Evolutionary conservation across 2,329 filamentous ascomycete species (phyloP), one percentile per base, ranked within the genome.

Genomic region (Epichloe baconii): DNA sequence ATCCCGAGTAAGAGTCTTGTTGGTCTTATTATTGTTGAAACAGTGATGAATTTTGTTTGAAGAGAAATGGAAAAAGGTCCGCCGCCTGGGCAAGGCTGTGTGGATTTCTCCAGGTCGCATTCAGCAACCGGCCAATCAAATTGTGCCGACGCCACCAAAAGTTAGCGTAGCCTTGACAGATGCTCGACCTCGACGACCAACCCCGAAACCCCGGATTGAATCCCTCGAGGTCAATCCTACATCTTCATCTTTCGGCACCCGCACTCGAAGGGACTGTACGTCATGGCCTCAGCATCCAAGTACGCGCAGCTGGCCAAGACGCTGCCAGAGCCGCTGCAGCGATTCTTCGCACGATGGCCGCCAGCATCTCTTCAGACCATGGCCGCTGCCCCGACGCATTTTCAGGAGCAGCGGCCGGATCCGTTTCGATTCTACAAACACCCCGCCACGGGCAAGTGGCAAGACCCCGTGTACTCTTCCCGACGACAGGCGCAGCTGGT

Each of bases 331-430:
- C 84, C 84, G 41, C 79, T 98, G 44, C 79, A 85, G 64, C 82
- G 82, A 62, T 96, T 98, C 78, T 86, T 98, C 69, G 85, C 85
- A 52, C 85, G 86, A 57, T 96, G 91, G 68, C 93, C 93, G 42
- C 89, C 91, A 46, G 77, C 72, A 49, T 68, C 77, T 58, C 76
- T 83, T 62, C 70, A 80, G 54, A 68, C 76, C 53, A 64, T 66
- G 47, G 67, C 68, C 52, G 64, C 70, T 47, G 62, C 57, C 23
- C 71, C 56, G 68, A 75, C 71, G 55, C 69, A 67, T 52, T 83
- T 72, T 71, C 76, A 79, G 60, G 71, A 71, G 60, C 69, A 73
- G 64, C 72, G 80, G 54, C 74, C 76, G 48, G 93, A 95, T 64
- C 91, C 91, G 0, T 98, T 98, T 73, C 74, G 81, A 55, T 80